These are phyloP conservation scores for Penicillium sp. DNA, from an alignment of 2,329 filamentous ascomycete species.

Conservation along the genomic window DNA sequence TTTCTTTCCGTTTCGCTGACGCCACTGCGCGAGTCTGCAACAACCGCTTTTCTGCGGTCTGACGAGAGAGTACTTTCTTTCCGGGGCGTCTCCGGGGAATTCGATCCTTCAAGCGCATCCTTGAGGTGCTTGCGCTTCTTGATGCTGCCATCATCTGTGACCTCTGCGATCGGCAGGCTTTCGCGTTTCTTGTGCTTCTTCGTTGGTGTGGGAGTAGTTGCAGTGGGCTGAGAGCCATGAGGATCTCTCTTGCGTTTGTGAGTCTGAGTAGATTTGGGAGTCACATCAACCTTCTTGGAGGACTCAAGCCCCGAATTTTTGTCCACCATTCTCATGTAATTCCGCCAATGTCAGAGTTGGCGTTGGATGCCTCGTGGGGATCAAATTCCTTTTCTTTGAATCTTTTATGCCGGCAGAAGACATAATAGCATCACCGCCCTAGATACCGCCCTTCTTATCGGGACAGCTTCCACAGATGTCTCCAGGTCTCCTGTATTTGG, in stretches of 20 bases:
- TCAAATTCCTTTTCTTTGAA: constrained; percentile 17
- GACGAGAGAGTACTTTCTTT: constrained; percentile 31
- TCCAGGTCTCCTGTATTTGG: not conserved
- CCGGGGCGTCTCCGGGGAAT: constrained; percentile 31
- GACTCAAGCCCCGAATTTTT: constrained; percentile 49
- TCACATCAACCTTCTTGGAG: constrained; percentile 27
- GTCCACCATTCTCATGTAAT: constrained; percentile 42
- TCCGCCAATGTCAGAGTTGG: constrained; percentile 11
- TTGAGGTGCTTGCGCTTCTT: constrained; percentile 26
- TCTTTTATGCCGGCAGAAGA: constrained; percentile 27
- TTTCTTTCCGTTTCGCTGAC: constrained; percentile 28
- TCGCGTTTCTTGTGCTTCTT: constrained; percentile 40
- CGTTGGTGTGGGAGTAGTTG: constrained; percentile 31
- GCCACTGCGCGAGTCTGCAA: constrained; percentile 24
- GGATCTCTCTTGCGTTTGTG: constrained; percentile 37
- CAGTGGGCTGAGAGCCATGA: constrained; percentile 24
- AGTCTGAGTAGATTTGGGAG: constrained; percentile 23
- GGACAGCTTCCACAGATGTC: constrained; percentile 4
- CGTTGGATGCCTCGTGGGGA: not conserved
- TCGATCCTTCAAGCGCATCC: constrained; percentile 24
- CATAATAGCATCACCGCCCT: not conserved
- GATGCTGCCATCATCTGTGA: constrained; percentile 33
- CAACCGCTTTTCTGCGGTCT: constrained; percentile 25
- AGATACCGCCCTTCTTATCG: constrained; percentile 5
- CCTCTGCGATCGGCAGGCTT: constrained; percentile 14